Percentiles rank a stretch among this genome's conserved stretches.
Evolutionary conservation across 2,329 filamentous ascomycete genomes (phyloP).

Genomic region (Microcyclospora pomicola): DNA sequence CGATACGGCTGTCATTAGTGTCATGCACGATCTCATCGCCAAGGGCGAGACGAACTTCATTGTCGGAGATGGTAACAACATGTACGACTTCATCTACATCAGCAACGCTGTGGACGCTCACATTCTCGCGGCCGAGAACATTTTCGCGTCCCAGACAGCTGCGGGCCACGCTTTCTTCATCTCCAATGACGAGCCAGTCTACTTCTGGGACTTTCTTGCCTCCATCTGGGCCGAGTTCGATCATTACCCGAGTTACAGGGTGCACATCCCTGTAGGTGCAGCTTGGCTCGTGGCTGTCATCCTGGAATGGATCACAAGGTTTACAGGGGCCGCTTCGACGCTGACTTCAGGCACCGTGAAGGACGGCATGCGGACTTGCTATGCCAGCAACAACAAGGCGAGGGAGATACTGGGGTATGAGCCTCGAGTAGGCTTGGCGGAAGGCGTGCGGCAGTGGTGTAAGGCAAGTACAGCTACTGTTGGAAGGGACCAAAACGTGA

Average conservation of each 20-base stretch:
- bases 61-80: conserved; percentile 58
- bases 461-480: conserved; percentile 28
- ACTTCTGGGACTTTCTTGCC: conserved; percentile 81
- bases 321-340: conserved; percentile 31
- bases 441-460: conserved; percentile 37
- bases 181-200: conserved; percentile 76
- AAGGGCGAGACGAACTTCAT: conserved; percentile 61
- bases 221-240: conserved; percentile 57
- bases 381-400: conserved; percentile 41
- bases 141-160: conserved; percentile 51
- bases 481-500: too few relatives aligned
- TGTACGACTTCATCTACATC: conserved; percentile 60
- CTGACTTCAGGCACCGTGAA: conserved; percentile 41
- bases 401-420: conserved; percentile 38
- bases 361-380: conserved; percentile 40
- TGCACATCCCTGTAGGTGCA: conserved; percentile 35
- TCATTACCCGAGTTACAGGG: conserved; percentile 35
- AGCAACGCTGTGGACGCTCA: conserved; percentile 64
- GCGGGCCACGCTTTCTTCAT: conserved; percentile 77
- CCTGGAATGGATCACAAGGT: conserved; percentile 35
- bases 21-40: conserved; percentile 58
- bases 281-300: conserved; percentile 35
- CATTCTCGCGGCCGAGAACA: conserved; percentile 61
- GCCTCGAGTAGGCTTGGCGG: conserved; percentile 40
- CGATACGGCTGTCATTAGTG: conserved; percentile 62